Evolutionary conservation across 192 early-diverging fungal species (phyloP), one percentile per base, ranked within the genome.

Genomic region (Coemansia sp.): DNA sequence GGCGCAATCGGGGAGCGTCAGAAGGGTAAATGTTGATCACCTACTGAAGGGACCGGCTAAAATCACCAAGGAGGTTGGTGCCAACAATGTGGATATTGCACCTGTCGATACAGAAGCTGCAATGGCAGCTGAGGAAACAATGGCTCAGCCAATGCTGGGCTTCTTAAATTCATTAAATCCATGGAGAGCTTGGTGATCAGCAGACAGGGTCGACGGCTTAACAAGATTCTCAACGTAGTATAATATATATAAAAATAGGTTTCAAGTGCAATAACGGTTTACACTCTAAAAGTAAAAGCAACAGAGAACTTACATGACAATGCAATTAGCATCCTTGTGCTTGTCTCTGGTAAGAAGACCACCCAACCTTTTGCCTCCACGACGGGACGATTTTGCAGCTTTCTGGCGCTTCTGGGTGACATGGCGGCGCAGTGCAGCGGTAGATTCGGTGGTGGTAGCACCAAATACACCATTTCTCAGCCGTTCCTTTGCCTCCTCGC

Each of bases 381-480:
- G 53, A 26, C 64, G 57, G 23, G 72, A 67, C 4, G 63, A 65
- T 26, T 57, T 57, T 8, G 49, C 39, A 21, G 64, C 74, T 64
- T 84, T 84, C 59, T 76, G 78, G 45, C 82, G 82, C 74, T 80
- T 84, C 65, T 84, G 77, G 25, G 82, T 84, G 48, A 84, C 82
- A 20, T 73, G 75, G 37, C 82, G 76, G 9, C 77, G 63, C 25
- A 84, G 65, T 1, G 77, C 82, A 7, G 77, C 77, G 2, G 68
- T 80, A 1, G 70, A 75, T 37, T 80, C 73, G 42, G 68, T 20
- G 20, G 60, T 60, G 13, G 53, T 48, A 5, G 46, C 61, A 5
- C 74, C 79, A 12, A 63, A 58, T 9, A 76, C 67, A 6, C 74
- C 70, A 39, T 76, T 70, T 37, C 64, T 67, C 57, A 84, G 64